These are phyloP conservation scores for Draba incana DNA, from an alignment of 345 rosid genomes.

Conservation along the genomic window DNA sequence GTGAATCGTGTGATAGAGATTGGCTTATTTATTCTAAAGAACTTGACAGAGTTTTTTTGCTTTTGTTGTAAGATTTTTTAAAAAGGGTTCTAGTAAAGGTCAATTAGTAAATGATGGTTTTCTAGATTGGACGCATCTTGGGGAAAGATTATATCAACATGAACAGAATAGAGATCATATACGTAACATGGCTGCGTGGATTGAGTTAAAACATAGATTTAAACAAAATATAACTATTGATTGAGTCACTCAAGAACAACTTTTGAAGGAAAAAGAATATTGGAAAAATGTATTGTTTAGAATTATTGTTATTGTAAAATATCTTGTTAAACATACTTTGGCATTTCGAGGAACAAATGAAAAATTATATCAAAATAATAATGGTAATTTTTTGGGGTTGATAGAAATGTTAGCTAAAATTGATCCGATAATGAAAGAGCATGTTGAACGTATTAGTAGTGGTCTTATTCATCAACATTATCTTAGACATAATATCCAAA, in stretches of 20 bases:
- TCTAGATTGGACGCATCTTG: not conserved
- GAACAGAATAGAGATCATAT: not conserved
- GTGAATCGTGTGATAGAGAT: not conserved
- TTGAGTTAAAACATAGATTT: not conserved
- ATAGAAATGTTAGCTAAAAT: not conserved
- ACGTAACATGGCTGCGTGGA: not conserved
- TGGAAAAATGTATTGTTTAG: not conserved
- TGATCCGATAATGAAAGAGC: not conserved
- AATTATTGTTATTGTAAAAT: not conserved
- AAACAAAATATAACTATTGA: not conserved
- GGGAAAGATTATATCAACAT: not conserved
- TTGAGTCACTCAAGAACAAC: not conserved
- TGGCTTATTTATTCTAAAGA: not conserved
- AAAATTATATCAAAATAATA: conserved; percentile 4
- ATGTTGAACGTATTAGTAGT: not conserved
- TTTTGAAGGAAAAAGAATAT: not conserved
- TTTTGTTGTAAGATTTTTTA: not conserved
- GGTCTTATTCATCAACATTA: conserved; percentile 7
- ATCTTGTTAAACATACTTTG: not conserved
- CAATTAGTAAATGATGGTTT: not conserved
- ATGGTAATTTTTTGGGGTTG: not conserved
- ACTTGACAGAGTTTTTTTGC: not conserved
- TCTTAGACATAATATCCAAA: not conserved
- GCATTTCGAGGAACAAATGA: not conserved
- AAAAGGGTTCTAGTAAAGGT: not conserved